Conservation (phyloP, 2,329 filamentous ascomycete genomes). For the Trichoderma sp. region DNA sequence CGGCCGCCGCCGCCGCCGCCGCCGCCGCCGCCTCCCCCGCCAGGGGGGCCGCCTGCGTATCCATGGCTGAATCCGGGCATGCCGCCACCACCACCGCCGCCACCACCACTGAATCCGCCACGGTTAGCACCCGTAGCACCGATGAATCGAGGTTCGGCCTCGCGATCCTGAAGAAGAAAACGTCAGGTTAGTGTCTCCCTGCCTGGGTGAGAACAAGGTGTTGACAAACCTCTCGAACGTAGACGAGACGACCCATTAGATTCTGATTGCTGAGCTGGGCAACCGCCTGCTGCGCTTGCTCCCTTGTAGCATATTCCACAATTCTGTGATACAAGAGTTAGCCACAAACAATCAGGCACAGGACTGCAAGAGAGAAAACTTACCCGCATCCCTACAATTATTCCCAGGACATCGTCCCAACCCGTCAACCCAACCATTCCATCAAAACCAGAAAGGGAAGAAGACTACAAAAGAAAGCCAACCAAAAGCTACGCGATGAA, state of each 20-base stretch:
- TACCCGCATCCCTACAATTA: constrained; percentile 99
- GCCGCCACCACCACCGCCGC: constrained; percentile 47
- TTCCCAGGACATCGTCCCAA: constrained; percentile 83
- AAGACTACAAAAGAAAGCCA: constrained; percentile 76
- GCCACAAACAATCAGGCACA: not conserved
- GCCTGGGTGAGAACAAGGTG: not conserved
- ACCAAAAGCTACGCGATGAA: constrained; percentile 82
- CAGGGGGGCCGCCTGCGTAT: constrained; percentile 50
- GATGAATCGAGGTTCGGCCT: constrained; percentile 95
- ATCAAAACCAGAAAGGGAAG: constrained; percentile 68
- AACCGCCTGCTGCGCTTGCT: constrained; percentile 97
- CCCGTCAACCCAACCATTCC: constrained; percentile 98
- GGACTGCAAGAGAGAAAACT: constrained; percentile 46
- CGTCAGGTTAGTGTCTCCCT: not conserved
- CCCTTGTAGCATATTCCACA: constrained; percentile 99
- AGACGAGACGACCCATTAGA: constrained; percentile 96
- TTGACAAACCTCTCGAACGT: constrained; percentile 84
- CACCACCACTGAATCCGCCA: constrained; percentile 62
- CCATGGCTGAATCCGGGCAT: constrained; percentile 60
- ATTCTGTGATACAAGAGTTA: constrained; percentile 61
- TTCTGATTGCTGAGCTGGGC: constrained; percentile 98
- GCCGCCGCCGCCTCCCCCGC: constrained; percentile 52
- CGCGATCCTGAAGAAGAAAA: constrained; percentile 71
- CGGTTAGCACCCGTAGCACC: constrained; percentile 66
- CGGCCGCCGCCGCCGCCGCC: constrained; percentile 61